phyloP scores from a whole-genome alignment of 1,139 yeast genomes.

The Candida labiduridarum region DNA sequence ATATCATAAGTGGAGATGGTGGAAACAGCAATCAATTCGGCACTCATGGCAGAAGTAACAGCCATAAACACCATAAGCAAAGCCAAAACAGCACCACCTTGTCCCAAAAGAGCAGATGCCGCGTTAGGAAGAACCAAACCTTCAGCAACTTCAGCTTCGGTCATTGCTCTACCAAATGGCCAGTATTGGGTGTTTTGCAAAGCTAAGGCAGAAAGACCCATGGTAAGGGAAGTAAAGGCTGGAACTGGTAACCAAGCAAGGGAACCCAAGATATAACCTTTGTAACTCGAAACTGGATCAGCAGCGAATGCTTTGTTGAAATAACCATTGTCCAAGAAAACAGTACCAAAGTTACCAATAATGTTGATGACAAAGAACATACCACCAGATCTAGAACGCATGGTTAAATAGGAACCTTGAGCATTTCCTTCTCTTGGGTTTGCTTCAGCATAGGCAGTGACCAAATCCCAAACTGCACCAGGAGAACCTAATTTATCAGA shows the following conservation, averaged over 20 bases:
- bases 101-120: slow-evolving; percentile 81
- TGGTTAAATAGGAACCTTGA: slow-evolving; percentile 76
- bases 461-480: slow-evolving; percentile 71
- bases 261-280: slow-evolving; percentile 93
- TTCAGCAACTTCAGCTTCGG: slow-evolving; percentile 69
- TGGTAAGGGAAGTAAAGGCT: slow-evolving; percentile 74
- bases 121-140: slow-evolving; percentile 88
- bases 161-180: slow-evolving; percentile 74
- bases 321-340: slow-evolving; percentile 85
- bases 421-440: slow-evolving; percentile 76
- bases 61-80: slow-evolving; percentile 82
- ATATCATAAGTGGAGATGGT: slow-evolving; percentile 84
- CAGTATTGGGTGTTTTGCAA: slow-evolving; percentile 67
- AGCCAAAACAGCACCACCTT: slow-evolving; percentile 83
- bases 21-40: slow-evolving; percentile 86
- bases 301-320: slow-evolving; percentile 92
- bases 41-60: slow-evolving; percentile 79
- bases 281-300: slow-evolving; percentile 78
- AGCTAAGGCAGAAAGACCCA: slow-evolving; percentile 81
- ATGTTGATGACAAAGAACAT: slow-evolving; percentile 81
- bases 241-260: slow-evolving; percentile 92
- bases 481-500: slow-evolving; percentile 73
- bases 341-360: slow-evolving; percentile 89
- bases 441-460: slow-evolving; percentile 56
- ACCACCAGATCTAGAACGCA: slow-evolving; percentile 77